Evolutionary conservation across 305 asterid species (phyloP).

Genomic region (Lippia alba): DNA sequence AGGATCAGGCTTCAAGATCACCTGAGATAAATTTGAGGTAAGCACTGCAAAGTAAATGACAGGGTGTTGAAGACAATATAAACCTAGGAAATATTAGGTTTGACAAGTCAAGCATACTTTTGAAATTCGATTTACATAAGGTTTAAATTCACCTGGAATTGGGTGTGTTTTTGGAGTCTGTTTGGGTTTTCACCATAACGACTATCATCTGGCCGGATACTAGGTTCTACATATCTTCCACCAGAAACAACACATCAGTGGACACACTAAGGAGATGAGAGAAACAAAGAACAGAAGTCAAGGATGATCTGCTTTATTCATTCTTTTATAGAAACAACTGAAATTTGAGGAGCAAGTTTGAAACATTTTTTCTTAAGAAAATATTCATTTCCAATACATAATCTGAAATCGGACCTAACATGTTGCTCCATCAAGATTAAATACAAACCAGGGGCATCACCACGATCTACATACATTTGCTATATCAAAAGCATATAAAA

Average conservation of each 20-base stretch:
- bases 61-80: conserved; percentile 33
- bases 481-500: too few relatives aligned
- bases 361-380: not conserved
- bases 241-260: conserved; percentile 50
- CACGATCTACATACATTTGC: not conserved
- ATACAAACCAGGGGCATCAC: not conserved
- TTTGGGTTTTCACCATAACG: conserved; percentile 99
- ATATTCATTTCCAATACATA: conserved; percentile 7
- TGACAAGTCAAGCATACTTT: conserved; percentile 27
- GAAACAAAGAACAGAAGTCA: not conserved
- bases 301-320: conserved; percentile 4
- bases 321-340: conserved; percentile 9
- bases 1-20: conserved; percentile 98
- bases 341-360: not conserved
- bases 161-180: conserved; percentile 97
- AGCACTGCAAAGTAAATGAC: conserved; percentile 38
- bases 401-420: conserved; percentile 17
- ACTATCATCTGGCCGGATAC: conserved; percentile 97
- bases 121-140: conserved; percentile 26
- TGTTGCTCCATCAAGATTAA: conserved; percentile 8
- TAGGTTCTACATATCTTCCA: conserved; percentile 94
- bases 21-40: conserved; percentile 61
- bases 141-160: conserved; percentile 72
- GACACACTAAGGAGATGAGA: conserved; percentile 30
- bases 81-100: conserved; percentile 2